Conservation (phyloP, 2,329 filamentous ascomycete species). For the Phialemoniopsis sp. region DNA sequence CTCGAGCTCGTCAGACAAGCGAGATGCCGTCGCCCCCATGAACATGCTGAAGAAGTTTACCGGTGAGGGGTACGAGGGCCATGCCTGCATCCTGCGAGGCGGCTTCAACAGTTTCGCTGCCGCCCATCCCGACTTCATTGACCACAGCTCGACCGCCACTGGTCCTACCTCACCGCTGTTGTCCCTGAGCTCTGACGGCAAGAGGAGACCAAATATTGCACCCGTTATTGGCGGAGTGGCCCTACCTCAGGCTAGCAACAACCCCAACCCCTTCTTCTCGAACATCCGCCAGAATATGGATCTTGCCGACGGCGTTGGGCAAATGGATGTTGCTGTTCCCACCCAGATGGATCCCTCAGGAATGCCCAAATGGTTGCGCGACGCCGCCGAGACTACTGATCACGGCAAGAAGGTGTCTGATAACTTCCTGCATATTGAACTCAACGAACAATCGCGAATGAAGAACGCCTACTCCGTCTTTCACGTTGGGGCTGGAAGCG, state of each 20-base stretch:
- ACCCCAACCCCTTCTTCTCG: slow-evolving; percentile 84
- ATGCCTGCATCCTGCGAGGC: slow-evolving; percentile 71
- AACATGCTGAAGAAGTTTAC: slow-evolving; percentile 94
- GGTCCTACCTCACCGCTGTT: slow-evolving; percentile 35
- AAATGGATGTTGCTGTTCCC: slow-evolving; percentile 56
- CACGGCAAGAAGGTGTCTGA: slow-evolving; percentile 78
- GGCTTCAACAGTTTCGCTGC: slow-evolving; percentile 74
- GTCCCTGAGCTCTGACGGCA: slow-evolving; percentile 45
- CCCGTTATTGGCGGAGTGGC: slow-evolving; percentile 87
- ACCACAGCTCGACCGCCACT: slow-evolving; percentile 36
- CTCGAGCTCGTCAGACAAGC: slow-evolving; percentile 67
- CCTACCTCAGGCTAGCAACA: slow-evolving; percentile 66
- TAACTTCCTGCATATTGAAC: slow-evolving; percentile 80
- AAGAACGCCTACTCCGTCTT: slow-evolving; percentile 63
- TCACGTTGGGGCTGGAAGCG: slow-evolving; percentile 18
- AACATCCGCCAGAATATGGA: slow-evolving; percentile 98
- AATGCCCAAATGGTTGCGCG: slow-evolving; percentile 74
- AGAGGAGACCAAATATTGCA: slow-evolving; percentile 44
- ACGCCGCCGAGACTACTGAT: slow-evolving; percentile 62
- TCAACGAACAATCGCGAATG: slow-evolving; percentile 88
- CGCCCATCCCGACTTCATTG: slow-evolving; percentile 62
- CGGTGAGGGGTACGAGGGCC: slow-evolving; percentile 74
- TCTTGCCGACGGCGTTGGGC: slow-evolving; percentile 86
- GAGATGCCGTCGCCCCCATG: slow-evolving; percentile 74
- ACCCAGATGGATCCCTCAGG: slow-evolving; percentile 38